Evolutionary conservation across 2,329 filamentous ascomycete species (phyloP), one percentile per base, ranked within the genome.

Genomic region (Thelonectria discophora): DNA sequence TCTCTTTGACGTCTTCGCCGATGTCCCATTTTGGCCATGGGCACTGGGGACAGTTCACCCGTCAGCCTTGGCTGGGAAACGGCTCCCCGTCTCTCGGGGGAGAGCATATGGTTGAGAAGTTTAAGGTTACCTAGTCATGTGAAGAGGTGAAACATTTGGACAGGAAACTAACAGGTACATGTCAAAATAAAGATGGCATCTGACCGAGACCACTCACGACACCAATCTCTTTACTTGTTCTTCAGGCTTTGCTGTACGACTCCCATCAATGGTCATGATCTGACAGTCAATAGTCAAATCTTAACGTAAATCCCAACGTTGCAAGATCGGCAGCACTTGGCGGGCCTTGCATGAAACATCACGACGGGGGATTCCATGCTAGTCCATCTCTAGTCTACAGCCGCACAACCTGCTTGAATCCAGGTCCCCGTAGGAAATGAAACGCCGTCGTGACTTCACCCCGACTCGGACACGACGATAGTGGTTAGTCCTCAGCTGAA

Each of bases 361-460:
- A 20, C 40, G 12, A 20, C 40, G 40, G 40, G 40, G 40, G 40
- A 20, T 10, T 43, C 40, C 40, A 20, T 43, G 40, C 34, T 37
- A 37, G 34, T 34, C 32, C 13, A 11, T 9, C 6, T 9, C 3
- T 34, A 34, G 32, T 13, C 27, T 30, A 30, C 7, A 30, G 27
- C 27, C 15, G 34, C 12, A 37, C 9, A 37, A 37, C 43, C 18
- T 24, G 12, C 17, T 21, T 27, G 43, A 43, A 34, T 27, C 20
- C 53, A 48, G 21, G 18, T 34, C 43, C 46, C 53, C 53, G 47
- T 50, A 37, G 1, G 24, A 40, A 30, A 55, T 47, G 52, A 45
- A 51, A 51, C 58, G 39, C 50, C 40, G 39, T 18, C 47, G 52
- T 47, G 21, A 52, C 55, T 45, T 55, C 43, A 20, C 18, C 43